Percentiles rank a stretch among this genome's conserved stretches.
phyloP scores from a whole-genome alignment of 2,329 filamentous ascomycete genomes.

The Penicillium sp. region DNA sequence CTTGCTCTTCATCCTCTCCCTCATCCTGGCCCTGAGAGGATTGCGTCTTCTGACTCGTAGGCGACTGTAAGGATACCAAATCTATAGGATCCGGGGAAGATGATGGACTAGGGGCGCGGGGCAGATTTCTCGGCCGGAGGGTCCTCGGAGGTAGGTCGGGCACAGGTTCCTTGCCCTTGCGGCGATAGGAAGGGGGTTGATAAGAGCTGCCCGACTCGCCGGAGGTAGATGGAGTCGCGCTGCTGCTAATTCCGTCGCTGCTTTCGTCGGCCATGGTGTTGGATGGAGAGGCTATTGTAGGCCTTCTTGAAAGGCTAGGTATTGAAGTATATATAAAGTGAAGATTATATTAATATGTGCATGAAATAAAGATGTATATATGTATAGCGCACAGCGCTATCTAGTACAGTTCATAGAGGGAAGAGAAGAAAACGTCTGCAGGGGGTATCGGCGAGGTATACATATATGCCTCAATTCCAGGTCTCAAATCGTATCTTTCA shows the following conservation, averaged over 20 bases:
- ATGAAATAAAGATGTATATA: not conserved
- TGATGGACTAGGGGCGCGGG: too few species aligned
- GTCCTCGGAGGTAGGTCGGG: too few species aligned
- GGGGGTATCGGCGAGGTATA: not conserved
- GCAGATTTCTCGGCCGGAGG: too few species aligned
- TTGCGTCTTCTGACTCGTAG: too few species aligned
- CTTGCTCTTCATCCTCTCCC: too few species aligned
- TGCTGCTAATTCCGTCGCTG: not conserved
- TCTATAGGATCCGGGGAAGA: too few species aligned
- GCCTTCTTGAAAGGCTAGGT: not conserved
- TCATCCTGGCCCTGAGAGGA: too few species aligned
- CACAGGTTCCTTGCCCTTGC: too few species aligned
- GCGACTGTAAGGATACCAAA: too few species aligned
- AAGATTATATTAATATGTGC: not conserved
- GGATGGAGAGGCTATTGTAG: not conserved
- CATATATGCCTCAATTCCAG: not conserved
- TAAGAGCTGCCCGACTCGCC: too few species aligned
- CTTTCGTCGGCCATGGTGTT: not conserved
- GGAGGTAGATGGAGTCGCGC: too few species aligned
- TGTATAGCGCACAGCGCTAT: not conserved
- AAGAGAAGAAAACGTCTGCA: not conserved
- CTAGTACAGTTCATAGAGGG: not conserved
- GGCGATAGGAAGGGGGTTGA: too few species aligned
- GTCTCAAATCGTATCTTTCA: not conserved
- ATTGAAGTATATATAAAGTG: not conserved